Base-by-base conservation (phyloP, 2,329 filamentous ascomycete species). In the Venturia effusa region DNA sequence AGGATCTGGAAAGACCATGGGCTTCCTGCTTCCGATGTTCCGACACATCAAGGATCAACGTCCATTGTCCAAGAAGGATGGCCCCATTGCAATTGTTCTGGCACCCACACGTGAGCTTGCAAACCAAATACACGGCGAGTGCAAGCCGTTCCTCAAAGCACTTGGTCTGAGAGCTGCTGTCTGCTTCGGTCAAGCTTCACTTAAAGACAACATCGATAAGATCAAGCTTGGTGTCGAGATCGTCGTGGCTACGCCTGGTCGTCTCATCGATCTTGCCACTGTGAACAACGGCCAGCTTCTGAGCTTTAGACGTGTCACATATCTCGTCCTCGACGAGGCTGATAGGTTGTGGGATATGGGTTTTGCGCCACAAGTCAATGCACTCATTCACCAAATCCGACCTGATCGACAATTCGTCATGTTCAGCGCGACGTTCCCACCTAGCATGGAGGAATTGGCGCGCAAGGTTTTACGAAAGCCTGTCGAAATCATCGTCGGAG, bases 281-380 rank as follows among this genome's bases (percentile, higher is more conserved):
- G 92, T 92, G 61, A 99, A 97, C 72, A 88, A 90, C 68, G 93
- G 93, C n/a, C 86, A 92, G 67, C 92, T 97, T 11, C 96, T 93
- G 15, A 97, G 95, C 71, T 81, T 99, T 64, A 86, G 84, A 68
- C 84, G 94, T 67, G 90, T 96, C 15, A 94, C 91, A 0, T 99
- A 97, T 73, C 86, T 97, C 30, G 94, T 99, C 13, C 84, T 99
- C 45, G 94, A 99, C 73, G 94, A 99, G 77, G 94, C 94, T 59
- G 94, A 99, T 76, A 88, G 94, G 67, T 97, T 99, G 94, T 97
- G 97, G 73, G 94, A 99, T 74, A 97, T 99, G 94, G 94, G 94
- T 17, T 99, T 99, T 72, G 93, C 96, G 76, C 93, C 94, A 1
- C 94, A 99, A 74, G 92, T 99, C 63, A 94, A 94, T 85, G 97